Evolutionary conservation across 352 stramenopile species (phyloP).

Genomic region (Phytophthora tubulina): DNA sequence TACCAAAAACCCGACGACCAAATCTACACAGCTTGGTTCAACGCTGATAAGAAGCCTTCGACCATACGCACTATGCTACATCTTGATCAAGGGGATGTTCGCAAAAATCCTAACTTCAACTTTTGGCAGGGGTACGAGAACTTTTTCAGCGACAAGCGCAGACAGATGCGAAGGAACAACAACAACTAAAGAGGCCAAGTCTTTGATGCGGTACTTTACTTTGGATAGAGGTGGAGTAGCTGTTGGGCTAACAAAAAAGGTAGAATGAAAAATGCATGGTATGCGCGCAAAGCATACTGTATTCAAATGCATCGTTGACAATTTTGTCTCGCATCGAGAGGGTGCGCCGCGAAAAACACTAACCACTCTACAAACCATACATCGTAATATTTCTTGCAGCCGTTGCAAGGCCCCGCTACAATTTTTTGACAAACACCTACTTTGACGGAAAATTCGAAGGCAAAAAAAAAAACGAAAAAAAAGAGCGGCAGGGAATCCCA

Average conservation of each 20-base stretch:
- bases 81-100: background rate
- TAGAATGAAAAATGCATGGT: no score
- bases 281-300: no score
- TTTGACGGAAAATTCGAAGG: conserved; percentile 32
- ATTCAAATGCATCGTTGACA: no score
- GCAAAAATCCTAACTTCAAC: background rate
- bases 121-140: background rate
- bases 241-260: no score
- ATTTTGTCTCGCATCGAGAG: no score
- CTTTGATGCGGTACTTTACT: no score
- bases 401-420: conserved; percentile 21
- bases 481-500: background rate
- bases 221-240: no score
- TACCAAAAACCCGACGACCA: background rate
- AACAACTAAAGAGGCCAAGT: no score
- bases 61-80: background rate
- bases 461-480: background rate
- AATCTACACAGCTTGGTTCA: background rate
- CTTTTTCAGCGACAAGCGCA: background rate
- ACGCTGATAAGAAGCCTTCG: background rate
- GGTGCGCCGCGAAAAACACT: no score
- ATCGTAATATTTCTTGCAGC: conserved; percentile 32
- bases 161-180: no score
- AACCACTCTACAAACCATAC: conserved; percentile 13
- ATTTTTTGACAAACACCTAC: conserved; percentile 11